Evolutionary conservation across 192 early-diverging fungal genomes (phyloP).

Genomic region (Neocallimastix lanati): DNA sequence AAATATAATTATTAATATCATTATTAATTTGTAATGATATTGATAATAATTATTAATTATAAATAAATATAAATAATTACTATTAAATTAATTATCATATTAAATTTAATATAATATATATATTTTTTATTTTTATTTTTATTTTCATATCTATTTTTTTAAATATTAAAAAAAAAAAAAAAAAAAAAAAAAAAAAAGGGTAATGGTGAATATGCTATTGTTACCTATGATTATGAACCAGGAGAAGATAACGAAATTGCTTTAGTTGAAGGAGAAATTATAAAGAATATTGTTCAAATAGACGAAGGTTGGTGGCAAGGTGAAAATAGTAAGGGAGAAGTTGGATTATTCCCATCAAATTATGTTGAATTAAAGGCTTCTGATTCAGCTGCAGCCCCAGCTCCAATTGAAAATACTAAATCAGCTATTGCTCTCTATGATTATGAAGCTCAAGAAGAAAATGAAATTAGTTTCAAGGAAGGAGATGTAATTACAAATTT

Average conservation of each 20-base stretch:
- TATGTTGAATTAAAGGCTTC: not conserved
- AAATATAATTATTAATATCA: too few relatives aligned
- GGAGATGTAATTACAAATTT: constrained; percentile 60
- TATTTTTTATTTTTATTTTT: too few relatives aligned
- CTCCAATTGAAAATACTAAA: not conserved
- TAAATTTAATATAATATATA: too few relatives aligned
- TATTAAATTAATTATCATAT: too few relatives aligned
- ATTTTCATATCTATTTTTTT: too few relatives aligned
- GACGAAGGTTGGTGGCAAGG: constrained; percentile 2
- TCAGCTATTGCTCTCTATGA: constrained; percentile 33
- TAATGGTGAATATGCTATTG: not conserved
- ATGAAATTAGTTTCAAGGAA: constrained; percentile 65
- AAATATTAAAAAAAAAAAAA: too few relatives aligned
- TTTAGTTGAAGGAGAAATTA: not conserved
- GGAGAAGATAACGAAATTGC: not conserved
- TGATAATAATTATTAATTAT: too few relatives aligned
- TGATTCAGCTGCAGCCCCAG: not conserved
- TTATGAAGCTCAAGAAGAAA: constrained; percentile 67
- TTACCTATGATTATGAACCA: not conserved
- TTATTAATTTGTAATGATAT: too few relatives aligned
- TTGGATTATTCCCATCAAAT: not conserved
- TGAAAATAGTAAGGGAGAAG: not conserved
- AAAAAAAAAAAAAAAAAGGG: too few relatives aligned
- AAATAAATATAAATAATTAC: too few relatives aligned
- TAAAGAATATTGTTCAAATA: not conserved